Percentiles rank a stretch among this genome's conserved stretches.
phyloP scores from a whole-genome alignment of 148 eudicot species.

The Heliosperma pusillum region DNA sequence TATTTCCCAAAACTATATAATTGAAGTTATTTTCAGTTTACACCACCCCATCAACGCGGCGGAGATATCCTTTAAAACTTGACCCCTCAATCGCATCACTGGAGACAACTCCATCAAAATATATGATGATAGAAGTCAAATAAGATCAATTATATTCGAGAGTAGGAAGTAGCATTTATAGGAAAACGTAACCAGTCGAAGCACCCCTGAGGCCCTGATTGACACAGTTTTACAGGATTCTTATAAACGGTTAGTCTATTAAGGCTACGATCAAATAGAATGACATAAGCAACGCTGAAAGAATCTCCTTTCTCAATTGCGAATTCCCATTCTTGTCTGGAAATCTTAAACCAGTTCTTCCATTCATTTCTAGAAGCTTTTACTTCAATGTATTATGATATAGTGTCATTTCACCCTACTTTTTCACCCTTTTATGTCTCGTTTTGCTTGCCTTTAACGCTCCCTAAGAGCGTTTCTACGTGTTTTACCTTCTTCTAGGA shows the following conservation, averaged over 20 bases:
- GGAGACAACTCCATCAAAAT: too few relatives aligned
- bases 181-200: slow-evolving; percentile 46
- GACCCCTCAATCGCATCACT: too few relatives aligned
- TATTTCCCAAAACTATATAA: too few relatives aligned
- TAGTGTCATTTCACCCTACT: too few relatives aligned
- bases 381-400: slow-evolving; percentile 83
- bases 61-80: too few relatives aligned
- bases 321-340: slow-evolving; percentile 84
- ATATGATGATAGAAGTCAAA: neutral
- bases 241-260: slow-evolving; percentile 51
- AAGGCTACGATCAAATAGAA: slow-evolving; percentile 34
- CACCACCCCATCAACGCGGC: too few relatives aligned
- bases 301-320: slow-evolving; percentile 70
- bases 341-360: slow-evolving; percentile 64
- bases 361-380: slow-evolving; percentile 63
- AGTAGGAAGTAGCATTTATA: slow-evolving; percentile 27
- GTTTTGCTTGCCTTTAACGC: too few relatives aligned
- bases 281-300: slow-evolving; percentile 69
- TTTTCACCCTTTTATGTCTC: too few relatives aligned
- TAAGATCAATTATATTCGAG: neutral
- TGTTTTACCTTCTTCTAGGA: too few relatives aligned
- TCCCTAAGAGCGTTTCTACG: too few relatives aligned
- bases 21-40: too few relatives aligned
- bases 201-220: slow-evolving; percentile 53
- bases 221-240: slow-evolving; percentile 63